These are phyloP conservation scores for Chlamydomonas schloesseri DNA, from an alignment of 139 green algal genomes.

Conservation along the genomic window DNA sequence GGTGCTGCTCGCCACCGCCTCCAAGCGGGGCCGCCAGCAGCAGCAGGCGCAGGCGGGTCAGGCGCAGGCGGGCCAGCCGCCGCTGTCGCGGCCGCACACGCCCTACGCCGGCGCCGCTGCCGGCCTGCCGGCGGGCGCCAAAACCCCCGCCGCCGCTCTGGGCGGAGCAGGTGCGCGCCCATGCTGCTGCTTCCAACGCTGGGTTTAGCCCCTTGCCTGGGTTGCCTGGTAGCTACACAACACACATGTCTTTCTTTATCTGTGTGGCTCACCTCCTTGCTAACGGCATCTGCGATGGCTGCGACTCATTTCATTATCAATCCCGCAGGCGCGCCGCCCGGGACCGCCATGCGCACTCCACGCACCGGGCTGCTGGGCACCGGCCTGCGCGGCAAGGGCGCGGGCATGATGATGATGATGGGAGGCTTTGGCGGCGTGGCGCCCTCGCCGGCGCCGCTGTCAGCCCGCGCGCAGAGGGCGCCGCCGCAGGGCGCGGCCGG, in stretches of 20 bases:
- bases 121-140: neutral
- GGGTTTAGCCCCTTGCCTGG: too few relatives aligned
- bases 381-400: neutral
- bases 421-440: neutral
- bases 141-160: neutral
- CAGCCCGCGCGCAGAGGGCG: neutral
- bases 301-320: too few relatives aligned
- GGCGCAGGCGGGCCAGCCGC: neutral
- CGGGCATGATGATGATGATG: too few relatives aligned
- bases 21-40: neutral
- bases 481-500: neutral
- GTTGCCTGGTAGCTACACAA: too few relatives aligned
- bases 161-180: neutral
- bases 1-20: slow-evolving; percentile 46
- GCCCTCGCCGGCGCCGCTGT: slow-evolving; percentile 28
- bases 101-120: neutral
- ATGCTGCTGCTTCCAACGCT: too few relatives aligned
- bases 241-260: too few relatives aligned
- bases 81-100: neutral
- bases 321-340: neutral
- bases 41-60: too few relatives aligned
- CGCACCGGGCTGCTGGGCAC: slow-evolving; percentile 12
- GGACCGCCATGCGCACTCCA: slow-evolving; percentile 1
- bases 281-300: too few relatives aligned
- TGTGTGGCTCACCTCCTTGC: too few relatives aligned